phyloP scores from a whole-genome alignment of 768 basidiomycete genomes.

The Collybia mongolica region DNA sequence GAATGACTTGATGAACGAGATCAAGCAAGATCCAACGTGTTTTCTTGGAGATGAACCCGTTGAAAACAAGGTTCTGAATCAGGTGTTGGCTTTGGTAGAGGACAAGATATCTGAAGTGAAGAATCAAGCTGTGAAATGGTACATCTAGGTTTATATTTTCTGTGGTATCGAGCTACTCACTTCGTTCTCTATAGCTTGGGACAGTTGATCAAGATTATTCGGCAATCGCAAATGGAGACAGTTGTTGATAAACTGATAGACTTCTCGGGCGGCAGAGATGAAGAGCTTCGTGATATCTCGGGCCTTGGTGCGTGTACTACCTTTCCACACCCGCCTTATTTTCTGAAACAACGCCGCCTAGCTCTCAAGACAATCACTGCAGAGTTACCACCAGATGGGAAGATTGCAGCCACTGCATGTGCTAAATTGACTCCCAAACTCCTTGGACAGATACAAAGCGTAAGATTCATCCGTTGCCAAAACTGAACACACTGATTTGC shows the following conservation, averaged over 20 bases:
- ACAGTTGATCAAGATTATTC: slow-evolving; percentile 86
- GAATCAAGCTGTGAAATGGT: slow-evolving; percentile 97
- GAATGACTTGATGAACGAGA: slow-evolving; percentile 89
- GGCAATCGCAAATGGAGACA: slow-evolving; percentile 76
- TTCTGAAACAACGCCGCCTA: slow-evolving; percentile 24
- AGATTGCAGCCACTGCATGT: slow-evolving; percentile 76
- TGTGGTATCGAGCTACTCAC: slow-evolving; percentile 1
- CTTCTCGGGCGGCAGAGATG: slow-evolving; percentile 83
- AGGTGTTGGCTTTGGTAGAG: slow-evolving; percentile 83
- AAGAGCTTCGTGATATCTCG: slow-evolving; percentile 93
- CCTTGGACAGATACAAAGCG: slow-evolving; percentile 75
- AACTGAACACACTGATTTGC: not conserved
- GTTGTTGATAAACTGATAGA: slow-evolving; percentile 90
- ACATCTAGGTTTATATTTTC: slow-evolving; percentile 15
- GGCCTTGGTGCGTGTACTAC: slow-evolving; percentile 67
- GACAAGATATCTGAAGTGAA: slow-evolving; percentile 99
- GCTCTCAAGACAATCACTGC: slow-evolving; percentile 94
- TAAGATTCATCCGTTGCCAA: slow-evolving; percentile 27
- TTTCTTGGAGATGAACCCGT: slow-evolving; percentile 84
- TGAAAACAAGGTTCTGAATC: slow-evolving; percentile 81
- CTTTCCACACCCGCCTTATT: not conserved
- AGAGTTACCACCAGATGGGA: slow-evolving; percentile 82
- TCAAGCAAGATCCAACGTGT: slow-evolving; percentile 71
- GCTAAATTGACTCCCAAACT: slow-evolving; percentile 84
- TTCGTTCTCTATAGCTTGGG: slow-evolving; percentile 59